phyloP scores from a whole-genome alignment of 257 asterid genomes.

The Solanum boliviense region DNA sequence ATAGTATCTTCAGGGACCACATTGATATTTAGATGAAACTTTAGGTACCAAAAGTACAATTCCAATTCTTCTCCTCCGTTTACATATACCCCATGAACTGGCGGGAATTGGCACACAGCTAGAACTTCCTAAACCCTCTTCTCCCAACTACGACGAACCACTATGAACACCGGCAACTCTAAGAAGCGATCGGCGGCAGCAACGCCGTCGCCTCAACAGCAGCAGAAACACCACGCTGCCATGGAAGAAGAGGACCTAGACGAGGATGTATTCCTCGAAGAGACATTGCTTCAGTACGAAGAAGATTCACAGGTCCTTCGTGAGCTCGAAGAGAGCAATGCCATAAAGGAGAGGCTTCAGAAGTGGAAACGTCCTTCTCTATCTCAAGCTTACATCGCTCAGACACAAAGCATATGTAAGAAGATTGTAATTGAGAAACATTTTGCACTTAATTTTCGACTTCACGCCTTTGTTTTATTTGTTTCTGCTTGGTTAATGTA shows the following conservation, averaged over 20 bases:
- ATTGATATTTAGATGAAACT: neutral
- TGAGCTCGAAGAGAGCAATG: constrained; percentile 37
- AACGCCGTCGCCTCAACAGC: constrained; percentile 43
- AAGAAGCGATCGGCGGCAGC: constrained; percentile 51
- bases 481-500: neutral
- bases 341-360: constrained; percentile 44
- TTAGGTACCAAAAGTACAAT: neutral
- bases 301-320: constrained; percentile 43
- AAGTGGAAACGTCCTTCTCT: constrained; percentile 81
- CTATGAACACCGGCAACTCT: constrained; percentile 45
- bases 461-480: neutral
- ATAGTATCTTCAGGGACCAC: neutral
- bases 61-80: neutral
- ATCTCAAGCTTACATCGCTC: constrained; percentile 33
- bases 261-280: constrained; percentile 81
- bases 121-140: neutral
- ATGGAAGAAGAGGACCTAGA: constrained; percentile 78
- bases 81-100: neutral
- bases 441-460: neutral
- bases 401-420: constrained; percentile 54
- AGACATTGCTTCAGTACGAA: constrained; percentile 68
- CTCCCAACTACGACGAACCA: neutral
- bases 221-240: constrained; percentile 43
- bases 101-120: constrained; percentile 2
- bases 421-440: neutral